These are phyloP conservation scores for Kuraishia floccosa DNA, from an alignment of 805 yeast genomes.

Conservation along the genomic window DNA sequence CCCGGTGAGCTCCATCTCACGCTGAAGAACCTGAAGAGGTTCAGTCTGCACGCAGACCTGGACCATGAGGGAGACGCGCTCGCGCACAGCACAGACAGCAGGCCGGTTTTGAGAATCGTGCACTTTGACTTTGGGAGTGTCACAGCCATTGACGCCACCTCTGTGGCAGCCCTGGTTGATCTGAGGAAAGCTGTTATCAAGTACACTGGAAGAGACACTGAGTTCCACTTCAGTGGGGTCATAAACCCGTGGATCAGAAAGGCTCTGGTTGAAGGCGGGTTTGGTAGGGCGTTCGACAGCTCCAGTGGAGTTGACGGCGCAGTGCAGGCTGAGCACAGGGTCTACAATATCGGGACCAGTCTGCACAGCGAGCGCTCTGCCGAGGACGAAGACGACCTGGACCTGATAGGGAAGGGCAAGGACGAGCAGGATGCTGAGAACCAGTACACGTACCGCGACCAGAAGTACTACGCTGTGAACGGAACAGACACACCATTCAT, in stretches of 20 bases:
- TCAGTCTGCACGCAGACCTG: constrained; percentile 4
- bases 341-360: constrained; percentile 3
- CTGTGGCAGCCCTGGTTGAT: constrained; percentile 70
- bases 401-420: not conserved
- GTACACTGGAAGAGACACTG: constrained; percentile 76
- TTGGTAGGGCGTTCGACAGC: constrained; percentile 34
- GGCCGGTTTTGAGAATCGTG: constrained; percentile 61
- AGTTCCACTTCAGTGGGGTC: constrained; percentile 82
- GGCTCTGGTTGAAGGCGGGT: constrained; percentile 64
- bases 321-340: constrained; percentile 5
- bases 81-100: constrained; percentile 24
- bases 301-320: constrained; percentile 27
- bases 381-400: not conserved
- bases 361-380: not conserved
- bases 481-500: constrained; percentile 65
- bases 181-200: constrained; percentile 57
- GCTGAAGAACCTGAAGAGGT: constrained; percentile 6
- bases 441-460: constrained; percentile 3
- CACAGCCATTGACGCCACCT: constrained; percentile 67
- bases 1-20: constrained; percentile 50
- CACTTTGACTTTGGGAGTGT: constrained; percentile 79
- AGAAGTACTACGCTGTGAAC: constrained; percentile 29
- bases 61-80: constrained; percentile 13
- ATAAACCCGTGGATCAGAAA: constrained; percentile 81
- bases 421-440: constrained; percentile 3